phyloP scores from a whole-genome alignment of 1,284 basidiomycete species.

The Cutaneotrichosporon cyanovorans region DNA sequence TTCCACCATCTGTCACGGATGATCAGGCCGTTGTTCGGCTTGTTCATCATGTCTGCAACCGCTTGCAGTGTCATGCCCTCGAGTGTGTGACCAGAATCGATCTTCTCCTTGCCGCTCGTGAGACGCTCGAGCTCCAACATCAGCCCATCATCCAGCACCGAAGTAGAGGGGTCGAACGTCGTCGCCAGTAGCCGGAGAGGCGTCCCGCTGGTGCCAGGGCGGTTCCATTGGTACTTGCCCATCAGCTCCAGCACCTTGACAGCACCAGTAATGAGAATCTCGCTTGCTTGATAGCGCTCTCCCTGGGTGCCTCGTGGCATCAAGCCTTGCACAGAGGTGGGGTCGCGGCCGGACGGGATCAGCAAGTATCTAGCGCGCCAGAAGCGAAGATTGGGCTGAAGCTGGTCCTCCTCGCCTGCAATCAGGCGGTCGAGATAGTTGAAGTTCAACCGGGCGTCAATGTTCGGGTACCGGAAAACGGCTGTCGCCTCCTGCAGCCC shows the following conservation, averaged over 20 bases:
- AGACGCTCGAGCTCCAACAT: conserved; percentile 71
- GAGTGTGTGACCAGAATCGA: conserved; percentile 25
- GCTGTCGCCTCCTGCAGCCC: conserved; percentile 75
- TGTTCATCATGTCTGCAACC: conserved; percentile 40
- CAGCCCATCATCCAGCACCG: conserved; percentile 65
- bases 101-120: conserved; percentile 32
- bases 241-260: conserved; percentile 86
- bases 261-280: conserved; percentile 79
- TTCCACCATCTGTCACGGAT: conserved; percentile 43
- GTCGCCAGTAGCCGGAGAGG: conserved; percentile 67
- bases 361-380: conserved; percentile 95
- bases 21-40: conserved; percentile 38
- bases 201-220: conserved; percentile 53
- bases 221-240: conserved; percentile 67
- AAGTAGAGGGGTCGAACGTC: conserved; percentile 69
- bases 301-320: conserved; percentile 58
- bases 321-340: conserved; percentile 46
- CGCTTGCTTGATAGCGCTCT: conserved; percentile 73
- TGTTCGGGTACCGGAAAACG: conserved; percentile 62
- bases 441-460: conserved; percentile 40
- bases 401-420: conserved; percentile 73
- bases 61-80: conserved; percentile 37
- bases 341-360: conserved; percentile 68
- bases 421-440: conserved; percentile 53
- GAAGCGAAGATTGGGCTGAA: conserved; percentile 74